Base-by-base conservation (phyloP, 2,329 filamentous ascomycete genomes). In the Botrytis fragariae region DNA sequence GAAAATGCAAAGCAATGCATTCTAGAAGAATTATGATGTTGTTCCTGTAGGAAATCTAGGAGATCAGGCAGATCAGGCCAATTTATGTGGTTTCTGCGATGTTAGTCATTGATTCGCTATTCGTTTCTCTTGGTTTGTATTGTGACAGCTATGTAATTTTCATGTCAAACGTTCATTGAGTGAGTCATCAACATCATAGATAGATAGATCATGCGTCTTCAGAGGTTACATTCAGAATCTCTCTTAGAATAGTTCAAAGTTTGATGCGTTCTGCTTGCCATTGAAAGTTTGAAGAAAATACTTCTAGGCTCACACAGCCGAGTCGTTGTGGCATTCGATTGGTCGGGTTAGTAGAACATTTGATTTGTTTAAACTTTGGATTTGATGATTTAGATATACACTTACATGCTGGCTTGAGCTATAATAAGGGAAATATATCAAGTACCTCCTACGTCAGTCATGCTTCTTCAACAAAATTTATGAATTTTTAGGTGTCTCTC, bases 181-280 rank as follows among this genome's bases (percentile, higher is more conserved):
- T n/a, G 25, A 62, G 6, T 42, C 14, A 42, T 10, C 10, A 9
- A 42, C 1, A 62, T 3, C 60, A 42, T 2, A 16, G 3, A 3
- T 18, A 8, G 22, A 20, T 25, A 10, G 1, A n/a, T 4, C 16
- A 62, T 20, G 22, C n/a, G 7, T 42, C 12, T n/a, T 9, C 1
- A 18, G 2, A n/a, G 22, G 9, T 25, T 16, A 37, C 1, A 7
- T 2, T 16, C 22, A 61, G 4, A 1, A n/a, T 9, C 1, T 16
- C 2, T 16, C 14, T 7, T 37, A 4, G 4, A 14, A 39, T 4
- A 61, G 8, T 7, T n/a, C 59, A 39, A 12, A 39, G 1, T 4
- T 37, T 25, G 48, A 25, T 37, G 1, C 3, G 4, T 25, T 35
- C 20, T 37, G 20, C n/a, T 59, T 22, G 20, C 20, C 32, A 37